Base-by-base conservation (phyloP, 202 grass and related monocot species). In the Brachypodium distachyon region DNA sequence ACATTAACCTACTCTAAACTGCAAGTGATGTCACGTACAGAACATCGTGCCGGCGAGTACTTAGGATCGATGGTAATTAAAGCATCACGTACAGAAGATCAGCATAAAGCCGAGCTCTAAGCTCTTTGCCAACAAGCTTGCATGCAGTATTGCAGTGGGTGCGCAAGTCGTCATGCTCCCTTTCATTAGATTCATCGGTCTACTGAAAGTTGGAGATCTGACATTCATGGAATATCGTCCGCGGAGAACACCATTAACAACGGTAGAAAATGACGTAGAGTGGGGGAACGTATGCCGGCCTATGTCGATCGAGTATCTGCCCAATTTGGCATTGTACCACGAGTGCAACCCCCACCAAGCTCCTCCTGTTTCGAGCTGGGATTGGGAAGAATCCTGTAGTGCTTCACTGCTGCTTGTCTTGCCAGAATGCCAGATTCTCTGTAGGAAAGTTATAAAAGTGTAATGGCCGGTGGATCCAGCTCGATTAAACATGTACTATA, bases 161-260 rank as follows among this genome's bases (percentile, higher is more conserved):
- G 64, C n/a, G n/a, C 6, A 48, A 48, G 48, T 51, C 67, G 48
- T 51, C 67, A 27, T 14, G 27, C 54, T 33, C 62, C 78, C 68
- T 46, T 80, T 84, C 6, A 63, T 84, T 70, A 68, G 81, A 80
- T 80, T 76, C 75, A 40, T 17, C 17, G 22, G 74, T 69, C 25
- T 13, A 44, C 19, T 47, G 21, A 47, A 14, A n/a, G n/a, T n/a
- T n/a, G 50, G 33, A 29, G 37, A 62, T 76, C 81, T 81, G 78
- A 68, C 75, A 32, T n/a, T n/a, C n/a, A n/a, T 12, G 50, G 68
- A 54, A 36, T 67, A 74, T 52, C 68, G 43, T 59, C 33, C 18
- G 16, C 0, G 18, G 12, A 77, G 55, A 82, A n/a, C 77, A 82
- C 75, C 75, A 68, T 44, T 71, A 82, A 61, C 70, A 75, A 31